These are phyloP conservation scores for Cercophora scortea DNA, from an alignment of 495 filamentous ascomycete species.

Conservation along the genomic window DNA sequence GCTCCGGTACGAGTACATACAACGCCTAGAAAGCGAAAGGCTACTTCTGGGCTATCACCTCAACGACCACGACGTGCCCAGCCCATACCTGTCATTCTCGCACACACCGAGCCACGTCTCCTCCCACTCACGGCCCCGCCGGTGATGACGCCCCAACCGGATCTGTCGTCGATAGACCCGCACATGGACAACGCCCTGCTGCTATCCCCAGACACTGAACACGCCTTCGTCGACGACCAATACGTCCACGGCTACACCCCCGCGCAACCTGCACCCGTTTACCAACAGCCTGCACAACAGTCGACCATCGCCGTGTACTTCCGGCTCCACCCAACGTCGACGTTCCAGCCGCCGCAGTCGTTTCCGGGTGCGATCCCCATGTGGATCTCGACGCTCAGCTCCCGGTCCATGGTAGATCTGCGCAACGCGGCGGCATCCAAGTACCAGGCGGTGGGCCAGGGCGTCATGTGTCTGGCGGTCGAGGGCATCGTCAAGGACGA, in stretches of 20 bases:
- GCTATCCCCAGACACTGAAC: not conserved
- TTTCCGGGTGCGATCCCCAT: conserved; percentile 37
- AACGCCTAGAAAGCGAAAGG: not conserved
- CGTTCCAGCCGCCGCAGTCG: conserved; percentile 4
- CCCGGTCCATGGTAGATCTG: conserved; percentile 49
- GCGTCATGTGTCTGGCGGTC: conserved; percentile 46
- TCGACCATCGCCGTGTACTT: conserved; percentile 51
- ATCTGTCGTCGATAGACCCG: conserved; percentile 7
- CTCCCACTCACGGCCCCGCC: conserved; percentile 1
- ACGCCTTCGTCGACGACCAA: conserved; percentile 3
- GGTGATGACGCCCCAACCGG: not conserved
- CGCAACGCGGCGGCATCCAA: conserved; percentile 45
- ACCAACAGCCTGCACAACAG: conserved; percentile 6
- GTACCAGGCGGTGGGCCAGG: conserved; percentile 49
- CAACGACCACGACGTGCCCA: conserved; percentile 1
- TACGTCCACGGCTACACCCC: conserved; percentile 3
- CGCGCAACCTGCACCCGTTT: not conserved
- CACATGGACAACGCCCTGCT: conserved; percentile 2
- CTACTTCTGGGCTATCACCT: not conserved
- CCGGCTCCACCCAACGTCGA: conserved; percentile 49
- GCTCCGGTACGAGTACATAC: not conserved
- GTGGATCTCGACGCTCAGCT: conserved; percentile 54
- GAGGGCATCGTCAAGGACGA: conserved; percentile 58
- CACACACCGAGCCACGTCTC: conserved; percentile 9
- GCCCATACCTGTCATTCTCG: not conserved